Conservation (phyloP, 768 basidiomycete genomes). For the Rhizopogon vinicolor region DNA sequence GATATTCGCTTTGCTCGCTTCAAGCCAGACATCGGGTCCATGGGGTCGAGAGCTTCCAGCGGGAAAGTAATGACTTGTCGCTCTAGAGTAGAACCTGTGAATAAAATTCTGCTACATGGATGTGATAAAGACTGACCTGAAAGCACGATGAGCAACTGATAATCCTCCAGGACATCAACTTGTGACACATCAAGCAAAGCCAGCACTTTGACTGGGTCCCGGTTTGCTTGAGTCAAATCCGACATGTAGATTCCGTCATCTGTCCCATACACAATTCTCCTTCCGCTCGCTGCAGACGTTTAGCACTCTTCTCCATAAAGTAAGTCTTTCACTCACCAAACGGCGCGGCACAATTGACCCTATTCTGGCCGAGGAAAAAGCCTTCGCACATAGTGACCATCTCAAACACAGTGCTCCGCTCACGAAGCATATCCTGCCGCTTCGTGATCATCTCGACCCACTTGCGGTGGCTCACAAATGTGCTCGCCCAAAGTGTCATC, state of each 20-base stretch:
- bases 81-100: slow-evolving; percentile 44
- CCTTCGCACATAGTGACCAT: slow-evolving; percentile 80
- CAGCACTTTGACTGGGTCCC: slow-evolving; percentile 87
- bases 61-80: slow-evolving; percentile 96
- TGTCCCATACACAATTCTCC: slow-evolving; percentile 92
- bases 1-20: slow-evolving; percentile 95
- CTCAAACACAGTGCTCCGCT: slow-evolving; percentile 84
- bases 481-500: slow-evolving; percentile 87
- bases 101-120: neutral
- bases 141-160: slow-evolving; percentile 94
- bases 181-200: slow-evolving; percentile 87
- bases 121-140: slow-evolving; percentile 56
- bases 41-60: slow-evolving; percentile 84
- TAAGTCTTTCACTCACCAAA: slow-evolving; percentile 57
- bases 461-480: slow-evolving; percentile 80
- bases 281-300: slow-evolving; percentile 58
- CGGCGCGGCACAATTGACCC: slow-evolving; percentile 89
- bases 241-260: slow-evolving; percentile 96
- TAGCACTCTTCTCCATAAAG: neutral
- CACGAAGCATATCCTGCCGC: slow-evolving; percentile 82
- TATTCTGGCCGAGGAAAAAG: slow-evolving; percentile 81
- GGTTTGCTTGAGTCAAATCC: slow-evolving; percentile 69
- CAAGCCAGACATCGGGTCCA: slow-evolving; percentile 85
- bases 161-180: slow-evolving; percentile 95
- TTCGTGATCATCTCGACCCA: slow-evolving; percentile 92